phyloP scores from a whole-genome alignment of 2,329 filamentous ascomycete genomes.

The Botryotinia convoluta region DNA sequence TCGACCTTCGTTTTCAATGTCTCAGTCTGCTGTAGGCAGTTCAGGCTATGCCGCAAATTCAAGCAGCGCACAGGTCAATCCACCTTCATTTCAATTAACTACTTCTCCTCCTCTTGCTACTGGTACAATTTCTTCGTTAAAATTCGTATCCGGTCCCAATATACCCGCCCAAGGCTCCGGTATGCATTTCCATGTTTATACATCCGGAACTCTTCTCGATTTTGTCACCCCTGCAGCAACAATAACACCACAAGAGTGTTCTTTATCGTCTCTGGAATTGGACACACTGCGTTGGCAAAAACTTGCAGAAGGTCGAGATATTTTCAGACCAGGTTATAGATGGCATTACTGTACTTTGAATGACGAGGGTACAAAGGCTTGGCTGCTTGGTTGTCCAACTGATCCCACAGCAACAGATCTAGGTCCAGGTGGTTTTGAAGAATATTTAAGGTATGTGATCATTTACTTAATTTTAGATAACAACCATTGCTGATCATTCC shows the following conservation, averaged over 20 bases:
- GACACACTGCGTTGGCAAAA: slow-evolving; percentile 90
- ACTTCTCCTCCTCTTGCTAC: slow-evolving; percentile 81
- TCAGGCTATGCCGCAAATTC: slow-evolving; percentile 68
- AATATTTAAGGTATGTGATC: slow-evolving; percentile 65
- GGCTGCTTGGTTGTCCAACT: slow-evolving; percentile 88
- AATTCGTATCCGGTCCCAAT: slow-evolving; percentile 83
- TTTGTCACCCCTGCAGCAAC: slow-evolving; percentile 91
- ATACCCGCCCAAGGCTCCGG: slow-evolving; percentile 87
- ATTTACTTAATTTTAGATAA: not conserved
- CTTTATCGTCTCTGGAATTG: slow-evolving; percentile 83
- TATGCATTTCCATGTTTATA: slow-evolving; percentile 93
- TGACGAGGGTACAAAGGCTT: slow-evolving; percentile 91
- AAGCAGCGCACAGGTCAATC: slow-evolving; percentile 63
- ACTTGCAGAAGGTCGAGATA: slow-evolving; percentile 87
- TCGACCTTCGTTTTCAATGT: slow-evolving; percentile 51
- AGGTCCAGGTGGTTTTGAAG: slow-evolving; percentile 71
- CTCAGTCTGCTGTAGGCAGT: slow-evolving; percentile 52
- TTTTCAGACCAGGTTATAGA: slow-evolving; percentile 87
- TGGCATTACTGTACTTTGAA: slow-evolving; percentile 99
- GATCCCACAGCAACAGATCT: slow-evolving; percentile 65
- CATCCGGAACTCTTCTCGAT: slow-evolving; percentile 87
- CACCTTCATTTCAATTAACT: slow-evolving; percentile 63
- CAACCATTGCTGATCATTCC: slow-evolving; percentile 25
- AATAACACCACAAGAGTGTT: slow-evolving; percentile 83
- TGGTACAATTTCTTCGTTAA: slow-evolving; percentile 83